Evolutionary conservation across 805 yeast genomes (phyloP).

Genomic region (Maudiozyma bulderi): DNA sequence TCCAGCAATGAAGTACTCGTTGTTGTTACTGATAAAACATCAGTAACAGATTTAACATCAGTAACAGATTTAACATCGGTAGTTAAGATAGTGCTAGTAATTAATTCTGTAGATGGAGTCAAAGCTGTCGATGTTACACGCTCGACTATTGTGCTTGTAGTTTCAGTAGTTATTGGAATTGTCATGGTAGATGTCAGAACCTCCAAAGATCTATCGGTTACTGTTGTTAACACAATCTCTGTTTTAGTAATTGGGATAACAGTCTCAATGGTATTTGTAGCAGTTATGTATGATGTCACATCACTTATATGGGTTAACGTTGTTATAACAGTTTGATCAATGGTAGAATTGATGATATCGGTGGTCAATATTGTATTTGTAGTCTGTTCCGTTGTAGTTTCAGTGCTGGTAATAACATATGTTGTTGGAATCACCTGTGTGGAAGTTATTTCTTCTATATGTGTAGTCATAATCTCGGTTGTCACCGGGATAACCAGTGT

Average conservation of each 20-base stretch:
- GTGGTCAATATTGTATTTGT: not conserved
- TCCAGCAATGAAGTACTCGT: not conserved
- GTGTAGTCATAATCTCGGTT: not conserved
- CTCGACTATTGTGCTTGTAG: not conserved
- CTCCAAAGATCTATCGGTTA: not conserved
- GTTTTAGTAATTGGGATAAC: not conserved
- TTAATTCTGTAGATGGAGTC: not conserved
- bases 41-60: too few species aligned
- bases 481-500: not conserved
- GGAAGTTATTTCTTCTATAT: not conserved
- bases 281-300: not conserved
- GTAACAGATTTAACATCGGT: not conserved
- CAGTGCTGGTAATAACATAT: not conserved
- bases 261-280: not conserved
- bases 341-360: not conserved
- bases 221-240: not conserved
- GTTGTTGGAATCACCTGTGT: not conserved
- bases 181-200: not conserved
- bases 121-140: not conserved
- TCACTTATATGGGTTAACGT: not conserved
- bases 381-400: not conserved
- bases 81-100: not conserved
- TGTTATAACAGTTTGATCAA: not conserved
- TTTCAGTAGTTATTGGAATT: not conserved
- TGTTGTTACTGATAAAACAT: not conserved